Conservation (phyloP, 495 filamentous ascomycete species). For the Parachaetomium inaequale region DNA sequence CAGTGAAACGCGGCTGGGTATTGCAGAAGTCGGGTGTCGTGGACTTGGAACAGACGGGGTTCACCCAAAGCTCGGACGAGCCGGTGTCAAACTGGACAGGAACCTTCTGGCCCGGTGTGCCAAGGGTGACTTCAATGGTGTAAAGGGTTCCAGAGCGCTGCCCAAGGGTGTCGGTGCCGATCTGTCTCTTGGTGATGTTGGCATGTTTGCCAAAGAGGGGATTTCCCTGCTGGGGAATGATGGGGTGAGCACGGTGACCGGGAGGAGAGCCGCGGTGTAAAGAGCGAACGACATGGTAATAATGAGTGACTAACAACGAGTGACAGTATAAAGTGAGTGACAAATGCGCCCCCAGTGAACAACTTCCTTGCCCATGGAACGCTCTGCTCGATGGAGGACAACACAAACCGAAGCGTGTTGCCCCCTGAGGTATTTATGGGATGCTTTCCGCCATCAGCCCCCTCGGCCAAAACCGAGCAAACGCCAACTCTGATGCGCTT, state of each 20-base stretch:
- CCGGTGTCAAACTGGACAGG: conserved; percentile 43
- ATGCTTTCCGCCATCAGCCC: neutral
- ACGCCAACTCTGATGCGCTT: neutral
- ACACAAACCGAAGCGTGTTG: neutral
- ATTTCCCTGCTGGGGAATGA: conserved; percentile 12
- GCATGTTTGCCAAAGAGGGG: conserved; percentile 12
- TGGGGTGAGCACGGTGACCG: conserved; percentile 14
- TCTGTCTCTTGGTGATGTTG: conserved; percentile 17
- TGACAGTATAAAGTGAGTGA: neutral
- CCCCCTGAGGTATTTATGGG: neutral
- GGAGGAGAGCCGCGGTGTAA: conserved; percentile 13
- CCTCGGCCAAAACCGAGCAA: neutral
- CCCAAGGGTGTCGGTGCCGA: neutral
- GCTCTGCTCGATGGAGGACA: neutral
- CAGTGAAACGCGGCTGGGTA: conserved; percentile 32
- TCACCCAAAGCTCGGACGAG: conserved; percentile 41
- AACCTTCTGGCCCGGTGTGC: conserved; percentile 34
- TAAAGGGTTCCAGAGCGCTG: conserved; percentile 18
- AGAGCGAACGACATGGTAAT: conserved; percentile 5
- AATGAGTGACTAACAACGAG: conserved; percentile 5
- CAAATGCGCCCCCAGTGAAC: neutral
- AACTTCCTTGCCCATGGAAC: neutral
- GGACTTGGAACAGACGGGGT: conserved; percentile 21
- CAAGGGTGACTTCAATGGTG: conserved; percentile 22
- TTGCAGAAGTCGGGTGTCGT: conserved; percentile 28